Evolutionary conservation across 768 basidiomycete species (phyloP).

Genomic region (Piloderma croceum): DNA sequence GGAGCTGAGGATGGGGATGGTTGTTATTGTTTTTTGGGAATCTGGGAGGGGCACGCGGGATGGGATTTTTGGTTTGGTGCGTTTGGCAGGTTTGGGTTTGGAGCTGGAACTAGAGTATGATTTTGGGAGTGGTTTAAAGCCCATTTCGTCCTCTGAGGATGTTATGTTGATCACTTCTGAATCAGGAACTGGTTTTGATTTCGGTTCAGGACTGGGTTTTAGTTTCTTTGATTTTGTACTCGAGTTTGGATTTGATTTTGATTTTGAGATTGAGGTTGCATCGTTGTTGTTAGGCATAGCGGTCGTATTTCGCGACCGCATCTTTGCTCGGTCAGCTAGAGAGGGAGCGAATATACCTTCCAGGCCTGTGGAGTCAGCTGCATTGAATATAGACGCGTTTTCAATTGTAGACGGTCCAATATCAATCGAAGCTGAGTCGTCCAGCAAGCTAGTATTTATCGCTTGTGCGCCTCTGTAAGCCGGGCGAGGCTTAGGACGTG

Average conservation of each 20-base stretch:
- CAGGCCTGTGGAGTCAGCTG: constrained; percentile 12
- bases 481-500: constrained; percentile 30
- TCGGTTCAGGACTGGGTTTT: neutral
- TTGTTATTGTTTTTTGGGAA: no score
- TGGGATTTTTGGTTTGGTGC: no score
- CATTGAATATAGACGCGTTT: constrained; percentile 18
- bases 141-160: neutral
- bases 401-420: constrained; percentile 5
- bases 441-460: constrained; percentile 18
- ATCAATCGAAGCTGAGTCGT: constrained; percentile 8
- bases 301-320: constrained; percentile 38
- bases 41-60: no score
- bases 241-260: neutral
- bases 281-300: no score
- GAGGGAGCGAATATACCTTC: constrained; percentile 27
- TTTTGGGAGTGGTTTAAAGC: constrained; percentile 3
- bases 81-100: no score
- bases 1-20: no score
- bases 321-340: constrained; percentile 58
- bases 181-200: constrained; percentile 13
- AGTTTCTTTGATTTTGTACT: neutral
- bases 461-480: neutral
- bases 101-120: no score
- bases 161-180: neutral
- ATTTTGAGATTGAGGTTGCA: no score